Conservation (phyloP, 1,284 basidiomycete species). For the Schizophyllum amplum region DNA sequence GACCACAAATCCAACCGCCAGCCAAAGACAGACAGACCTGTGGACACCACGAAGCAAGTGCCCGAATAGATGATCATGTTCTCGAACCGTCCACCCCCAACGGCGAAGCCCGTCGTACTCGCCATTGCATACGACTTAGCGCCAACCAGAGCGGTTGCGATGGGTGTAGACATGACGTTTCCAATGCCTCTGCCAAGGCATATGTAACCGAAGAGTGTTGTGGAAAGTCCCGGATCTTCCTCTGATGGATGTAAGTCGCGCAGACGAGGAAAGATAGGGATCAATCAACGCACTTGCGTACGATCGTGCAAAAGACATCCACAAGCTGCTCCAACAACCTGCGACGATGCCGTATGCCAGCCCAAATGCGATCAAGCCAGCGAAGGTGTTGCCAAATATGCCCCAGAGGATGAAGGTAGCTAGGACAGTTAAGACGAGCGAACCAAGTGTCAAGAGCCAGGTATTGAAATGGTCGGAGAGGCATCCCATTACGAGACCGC, state of each 20-base stretch:
- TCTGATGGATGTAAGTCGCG: not conserved
- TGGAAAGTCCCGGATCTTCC: constrained; percentile 23
- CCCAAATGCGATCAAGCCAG: constrained; percentile 26
- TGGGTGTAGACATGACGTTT: constrained; percentile 32
- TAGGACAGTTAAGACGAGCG: constrained; percentile 20
- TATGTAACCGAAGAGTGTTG: constrained; percentile 29
- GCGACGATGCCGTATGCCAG: constrained; percentile 27
- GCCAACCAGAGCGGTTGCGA: not conserved
- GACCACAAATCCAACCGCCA: constrained; percentile 10
- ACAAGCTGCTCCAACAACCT: constrained; percentile 29
- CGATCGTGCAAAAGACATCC: constrained; percentile 24
- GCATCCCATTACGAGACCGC: constrained; percentile 25
- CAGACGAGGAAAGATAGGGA: not conserved
- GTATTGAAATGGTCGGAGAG: constrained; percentile 29
- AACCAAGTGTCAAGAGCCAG: constrained; percentile 24
- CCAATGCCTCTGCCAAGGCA: constrained; percentile 31
- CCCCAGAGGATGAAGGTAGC: constrained; percentile 33
- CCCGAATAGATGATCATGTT: constrained; percentile 29
- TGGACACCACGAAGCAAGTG: constrained; percentile 27
- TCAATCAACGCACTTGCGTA: constrained; percentile 19
- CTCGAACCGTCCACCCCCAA: constrained; percentile 24
- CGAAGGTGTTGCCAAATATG: constrained; percentile 24
- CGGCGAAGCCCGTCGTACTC: constrained; percentile 20
- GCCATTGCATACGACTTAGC: not conserved
- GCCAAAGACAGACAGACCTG: constrained; percentile 19